Evolutionary conservation across 2,329 filamentous ascomycete species (phyloP), one percentile per base, ranked within the genome.

Genomic region (Ascochyta rabiei): DNA sequence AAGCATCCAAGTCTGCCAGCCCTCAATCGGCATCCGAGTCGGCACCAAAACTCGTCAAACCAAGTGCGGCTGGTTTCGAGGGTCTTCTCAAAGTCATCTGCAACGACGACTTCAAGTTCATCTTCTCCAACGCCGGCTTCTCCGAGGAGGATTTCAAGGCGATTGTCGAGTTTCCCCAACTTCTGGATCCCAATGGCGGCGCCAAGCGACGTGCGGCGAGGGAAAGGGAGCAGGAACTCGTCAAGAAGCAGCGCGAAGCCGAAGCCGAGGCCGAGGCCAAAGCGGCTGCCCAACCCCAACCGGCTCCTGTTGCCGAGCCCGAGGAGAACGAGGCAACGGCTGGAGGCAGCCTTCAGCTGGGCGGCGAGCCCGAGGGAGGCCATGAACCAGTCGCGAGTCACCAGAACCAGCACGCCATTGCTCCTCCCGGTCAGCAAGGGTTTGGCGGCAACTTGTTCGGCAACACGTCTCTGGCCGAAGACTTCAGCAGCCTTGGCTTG

Each of bases 331-430:
- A 95, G 74, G 88, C 71, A 18, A 89, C 71, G 10, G 71, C 68
- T 30, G 72, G 89, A 62, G 90, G 90, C 13, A 98, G 93, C 71
- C 81, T 95, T 53, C 93, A 96, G 54, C 82, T 98, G 16, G 93
- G 93, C 53, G 93, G 93, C 38, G 93, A 98, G 72, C 93, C 93
- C 0, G 93, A 98, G 71, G 91, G 96, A 62, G 82, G 84, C 6
- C 70, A 71, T 58, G 88, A 91, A 79, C 82, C 63, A 71, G 74
- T 41, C 83, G 83, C 65, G 35, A 81, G 83, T 38, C 83, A 85
- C 54, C 83, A 86, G 57, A 84, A 86, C 44, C 85, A 86, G 55
- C 81, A 84, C 55, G 86, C 85, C 12, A 86, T 91, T 7, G 91
- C 92, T 66, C 87, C 89, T 2, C 90, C 92, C 9, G 89, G 91